Conservation (phyloP, 805 yeast genomes). For the Metschnikowia kofuensis region DNA sequence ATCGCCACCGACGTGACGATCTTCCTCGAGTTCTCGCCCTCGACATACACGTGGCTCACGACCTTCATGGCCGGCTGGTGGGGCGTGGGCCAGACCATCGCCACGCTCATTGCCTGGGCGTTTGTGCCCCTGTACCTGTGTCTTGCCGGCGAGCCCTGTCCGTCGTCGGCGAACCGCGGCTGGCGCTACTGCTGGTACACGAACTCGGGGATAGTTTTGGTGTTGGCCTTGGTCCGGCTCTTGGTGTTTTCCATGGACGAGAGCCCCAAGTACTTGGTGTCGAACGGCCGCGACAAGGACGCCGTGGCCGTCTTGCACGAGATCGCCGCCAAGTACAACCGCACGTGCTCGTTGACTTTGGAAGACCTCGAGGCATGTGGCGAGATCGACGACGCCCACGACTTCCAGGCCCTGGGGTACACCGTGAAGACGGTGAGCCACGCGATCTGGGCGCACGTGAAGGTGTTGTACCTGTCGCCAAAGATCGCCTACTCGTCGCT, state of each 20-base stretch:
- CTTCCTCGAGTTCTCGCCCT: constrained; percentile 52
- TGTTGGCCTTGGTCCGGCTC: constrained; percentile 7
- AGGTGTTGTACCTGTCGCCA: constrained; percentile 1
- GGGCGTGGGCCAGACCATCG: constrained; percentile 61
- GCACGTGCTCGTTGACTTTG: constrained; percentile 12
- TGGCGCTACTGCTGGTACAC: constrained; percentile 15
- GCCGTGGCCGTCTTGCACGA: constrained; percentile 7
- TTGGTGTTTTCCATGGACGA: constrained; percentile 8
- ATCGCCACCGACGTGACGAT: constrained; percentile 53
- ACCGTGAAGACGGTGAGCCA: not conserved
- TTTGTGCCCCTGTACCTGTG: constrained; percentile 45
- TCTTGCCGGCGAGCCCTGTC: constrained; percentile 11
- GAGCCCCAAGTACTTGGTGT: constrained; percentile 13
- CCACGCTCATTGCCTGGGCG: constrained; percentile 54
- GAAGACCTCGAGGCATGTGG: constrained; percentile 16
- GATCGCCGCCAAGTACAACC: constrained; percentile 15
- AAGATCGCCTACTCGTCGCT: constrained; percentile 7
- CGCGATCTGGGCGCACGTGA: constrained; percentile 3
- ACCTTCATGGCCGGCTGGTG: constrained; percentile 49
- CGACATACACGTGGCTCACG: constrained; percentile 47
- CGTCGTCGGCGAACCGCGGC: constrained; percentile 8
- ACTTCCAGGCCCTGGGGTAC: constrained; percentile 1
- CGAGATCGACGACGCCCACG: constrained; percentile 5
- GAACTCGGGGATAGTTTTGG: constrained; percentile 10
- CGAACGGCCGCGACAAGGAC: constrained; percentile 12